Evolutionary conservation across 768 basidiomycete genomes (phyloP), one percentile per base, ranked within the genome.

Genomic region (Infundibulicybe gibba): DNA sequence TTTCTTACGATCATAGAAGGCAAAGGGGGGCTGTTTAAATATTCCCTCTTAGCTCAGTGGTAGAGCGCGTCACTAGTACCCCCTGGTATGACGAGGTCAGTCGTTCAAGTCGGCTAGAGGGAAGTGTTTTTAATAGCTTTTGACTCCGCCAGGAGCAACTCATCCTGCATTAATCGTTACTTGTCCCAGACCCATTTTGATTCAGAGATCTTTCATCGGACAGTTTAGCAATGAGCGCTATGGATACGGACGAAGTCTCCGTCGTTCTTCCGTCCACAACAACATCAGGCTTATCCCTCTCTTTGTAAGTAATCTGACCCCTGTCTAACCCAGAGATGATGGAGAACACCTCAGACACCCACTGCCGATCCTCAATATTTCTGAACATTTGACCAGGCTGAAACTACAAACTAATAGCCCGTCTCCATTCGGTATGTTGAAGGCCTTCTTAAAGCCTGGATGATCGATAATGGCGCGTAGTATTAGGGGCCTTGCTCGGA

Each of bases 331-430:
- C 5, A 25, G 32, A 35, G 39, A 44, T 37, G 31, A 40, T 17
- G 54, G 12, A 41, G 62, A 37, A 41, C 55, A 57, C 56, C 59
- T 63, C 59, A 98, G 94, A 46, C 97, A 98, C 65, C 95, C 97
- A 32, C 77, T 98, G 12, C 93, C 97, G 9, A 93, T 99, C 61
- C 77, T 99, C 52, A 97, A 94, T 65, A 87, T 98, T 58, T 97
- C 94, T 1, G 97, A 98, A 59, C 95, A 98, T 68, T 76, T 90
- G 58, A 95, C 90, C 37, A 80, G 97, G 51, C 71, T 84, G 48
- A 85, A 85, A 56, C 76, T 97, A 11, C 87, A 93, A 63, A 80
- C 75, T 35, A 76, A 76, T 48, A 70, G 72, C 14, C 61, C 66
- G 42, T 63, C 71, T 41, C 88, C 87, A 3, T 88, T 90, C 49